Conservation (phyloP, 345 rosid species). For the Syzygium aromaticum region DNA sequence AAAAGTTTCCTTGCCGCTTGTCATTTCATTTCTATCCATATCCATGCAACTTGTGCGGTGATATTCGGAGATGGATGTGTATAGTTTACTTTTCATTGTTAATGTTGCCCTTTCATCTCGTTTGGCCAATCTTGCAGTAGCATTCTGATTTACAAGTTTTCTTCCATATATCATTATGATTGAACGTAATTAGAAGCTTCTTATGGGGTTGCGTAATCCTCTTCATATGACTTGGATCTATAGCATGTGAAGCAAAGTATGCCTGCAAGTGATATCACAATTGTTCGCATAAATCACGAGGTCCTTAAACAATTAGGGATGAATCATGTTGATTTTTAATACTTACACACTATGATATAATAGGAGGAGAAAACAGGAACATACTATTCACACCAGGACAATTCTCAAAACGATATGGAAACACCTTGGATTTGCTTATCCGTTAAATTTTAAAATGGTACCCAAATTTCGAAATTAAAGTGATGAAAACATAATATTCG, state of each 20-base stretch:
- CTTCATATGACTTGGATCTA: background rate
- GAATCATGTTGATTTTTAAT: background rate
- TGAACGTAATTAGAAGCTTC: background rate
- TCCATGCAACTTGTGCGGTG: background rate
- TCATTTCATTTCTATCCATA: background rate
- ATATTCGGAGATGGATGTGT: background rate
- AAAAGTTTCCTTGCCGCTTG: background rate
- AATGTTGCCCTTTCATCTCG: background rate
- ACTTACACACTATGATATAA: background rate
- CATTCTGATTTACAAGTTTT: background rate
- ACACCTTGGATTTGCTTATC: background rate
- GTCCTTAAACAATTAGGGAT: background rate
- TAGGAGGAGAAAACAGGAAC: background rate
- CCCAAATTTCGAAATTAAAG: background rate
- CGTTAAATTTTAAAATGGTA: background rate
- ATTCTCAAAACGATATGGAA: background rate
- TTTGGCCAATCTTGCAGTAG: background rate
- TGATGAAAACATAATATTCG: background rate
- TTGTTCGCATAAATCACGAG: background rate
- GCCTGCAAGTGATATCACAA: rapidly evolving
- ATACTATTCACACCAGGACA: background rate
- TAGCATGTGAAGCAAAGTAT: background rate
- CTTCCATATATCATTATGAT: background rate
- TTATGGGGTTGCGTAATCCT: background rate
- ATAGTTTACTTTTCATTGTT: background rate